Conservation (phyloP, 2,329 filamentous ascomycete species). For the Myriosclerotinia scirpicola region DNA sequence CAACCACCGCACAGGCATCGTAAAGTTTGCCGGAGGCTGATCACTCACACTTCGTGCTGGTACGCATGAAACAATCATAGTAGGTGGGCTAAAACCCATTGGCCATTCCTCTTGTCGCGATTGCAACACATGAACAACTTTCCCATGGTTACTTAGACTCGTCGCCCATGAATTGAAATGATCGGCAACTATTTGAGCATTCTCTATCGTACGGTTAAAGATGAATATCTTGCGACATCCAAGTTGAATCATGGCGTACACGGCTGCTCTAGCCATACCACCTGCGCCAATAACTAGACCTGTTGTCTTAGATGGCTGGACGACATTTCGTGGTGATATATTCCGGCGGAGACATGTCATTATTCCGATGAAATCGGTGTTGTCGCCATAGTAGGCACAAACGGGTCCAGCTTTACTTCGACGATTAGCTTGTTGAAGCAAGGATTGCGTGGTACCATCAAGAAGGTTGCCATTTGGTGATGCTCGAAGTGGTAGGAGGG, state of each 20-base stretch:
- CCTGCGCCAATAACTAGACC: slow-evolving; percentile 65
- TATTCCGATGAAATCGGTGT: slow-evolving; percentile 81
- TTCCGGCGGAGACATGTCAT: slow-evolving; percentile 70
- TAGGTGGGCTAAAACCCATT: slow-evolving; percentile 59
- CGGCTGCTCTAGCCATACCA: slow-evolving; percentile 75
- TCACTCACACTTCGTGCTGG: slow-evolving; percentile 67
- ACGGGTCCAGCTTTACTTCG: slow-evolving; percentile 66
- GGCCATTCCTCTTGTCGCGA: slow-evolving; percentile 65
- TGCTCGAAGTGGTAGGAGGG: slow-evolving; percentile 65
- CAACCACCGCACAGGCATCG: slow-evolving; percentile 68
- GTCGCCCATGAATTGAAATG: slow-evolving; percentile 61
- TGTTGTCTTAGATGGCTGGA: slow-evolving; percentile 48
- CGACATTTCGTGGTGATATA: slow-evolving; percentile 69
- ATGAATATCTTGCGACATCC: slow-evolving; percentile 75
- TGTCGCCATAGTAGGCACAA: slow-evolving; percentile 71
- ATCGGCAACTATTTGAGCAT: slow-evolving; percentile 63
- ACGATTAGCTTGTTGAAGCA: slow-evolving; percentile 46
- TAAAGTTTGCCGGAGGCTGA: slow-evolving; percentile 66
- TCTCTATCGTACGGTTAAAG: slow-evolving; percentile 65
- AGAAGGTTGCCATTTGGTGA: slow-evolving; percentile 44
- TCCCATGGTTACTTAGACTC: slow-evolving; percentile 35
- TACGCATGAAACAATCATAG: slow-evolving; percentile 75
- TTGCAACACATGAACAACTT: slow-evolving; percentile 51
- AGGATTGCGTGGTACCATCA: slow-evolving; percentile 48
- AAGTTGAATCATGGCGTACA: slow-evolving; percentile 76